Evolutionary conservation across 75 land plant species (phyloP).

Genomic region (Pseudotsuga menziesii): DNA sequence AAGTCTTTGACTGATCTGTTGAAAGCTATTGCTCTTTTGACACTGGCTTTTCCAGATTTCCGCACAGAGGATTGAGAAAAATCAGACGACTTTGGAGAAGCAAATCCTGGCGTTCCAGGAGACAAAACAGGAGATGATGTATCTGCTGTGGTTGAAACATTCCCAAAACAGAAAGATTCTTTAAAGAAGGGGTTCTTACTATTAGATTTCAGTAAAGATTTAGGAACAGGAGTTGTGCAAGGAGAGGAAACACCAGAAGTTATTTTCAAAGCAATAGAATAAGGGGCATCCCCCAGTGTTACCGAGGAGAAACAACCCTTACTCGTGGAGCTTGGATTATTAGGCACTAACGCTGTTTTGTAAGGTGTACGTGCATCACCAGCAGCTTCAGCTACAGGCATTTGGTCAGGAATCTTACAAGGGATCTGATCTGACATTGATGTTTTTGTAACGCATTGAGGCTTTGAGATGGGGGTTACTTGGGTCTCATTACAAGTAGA

Average conservation of each 20-base stretch:
- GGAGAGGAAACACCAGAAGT: background rate
- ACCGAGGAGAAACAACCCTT: background rate
- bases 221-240: background rate
- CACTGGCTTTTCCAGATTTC: background rate
- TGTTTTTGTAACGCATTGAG: background rate
- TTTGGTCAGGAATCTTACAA: background rate
- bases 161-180: background rate
- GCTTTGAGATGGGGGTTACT: background rate
- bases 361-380: background rate
- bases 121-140: background rate
- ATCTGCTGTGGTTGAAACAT: background rate
- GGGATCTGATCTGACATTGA: background rate
- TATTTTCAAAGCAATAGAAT: background rate
- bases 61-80: background rate
- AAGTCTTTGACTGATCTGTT: background rate
- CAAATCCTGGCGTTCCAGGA: background rate
- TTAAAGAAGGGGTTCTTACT: background rate
- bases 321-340: background rate
- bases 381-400: background rate
- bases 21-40: constrained; percentile 3
- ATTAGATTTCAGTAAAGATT: background rate
- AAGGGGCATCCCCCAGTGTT: background rate
- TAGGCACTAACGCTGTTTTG: background rate
- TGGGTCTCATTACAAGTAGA: too few relatives aligned
- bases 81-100: constrained; percentile 4